Base-by-base conservation (phyloP, 345 rosid species). In the Brassica rapa region DNA sequence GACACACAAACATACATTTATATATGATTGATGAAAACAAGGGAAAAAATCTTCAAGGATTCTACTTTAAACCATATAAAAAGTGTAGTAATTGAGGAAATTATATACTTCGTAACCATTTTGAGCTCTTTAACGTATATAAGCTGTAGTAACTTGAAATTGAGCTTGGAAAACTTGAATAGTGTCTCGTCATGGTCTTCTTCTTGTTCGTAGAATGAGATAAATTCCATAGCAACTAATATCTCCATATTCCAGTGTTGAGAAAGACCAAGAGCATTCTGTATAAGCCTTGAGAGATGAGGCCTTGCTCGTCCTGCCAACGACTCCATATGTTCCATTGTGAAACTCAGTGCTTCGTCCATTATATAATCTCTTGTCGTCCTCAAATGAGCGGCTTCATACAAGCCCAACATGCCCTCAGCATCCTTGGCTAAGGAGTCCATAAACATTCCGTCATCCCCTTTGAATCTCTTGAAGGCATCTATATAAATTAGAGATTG, bases 361-460 rank as follows among this genome's bases (percentile, higher is more conserved):
- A 86, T 1, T 11, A 84, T 72, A 21, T 66, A 39, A 21, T 86
- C 87, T 21, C 68, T 85, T 27, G 43, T 74, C 0, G 76, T 65
- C 27, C 71, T 15, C 21, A 82, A 66, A 14, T 76, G 53, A 1
- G 83, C 59, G n/a, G 84, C 89, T 82, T 86, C 85, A 25, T 82
- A 83, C 70, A 86, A 66, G 62, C 85, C 75, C 41, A 85, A 8
- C 12, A 85, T 63, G 1, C 85, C 89, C 62, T 77, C 76, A 14
- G 29, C 56, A 67, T 85, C 86, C 8, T 51, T n/a, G 30, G 9
- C 5, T 2, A 8, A 73, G 67, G 32, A 56, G 19, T 65, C 76
- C 25, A 71, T 77, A 59, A 83, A 81, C 3, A 39, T 53, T 2
- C 83, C 87, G 12, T 71, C 35, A 6, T 41, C 46, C 35, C 69